Base-by-base conservation (phyloP, 768 basidiomycete species). In the Porphyrellus cyaneotinctus region DNA sequence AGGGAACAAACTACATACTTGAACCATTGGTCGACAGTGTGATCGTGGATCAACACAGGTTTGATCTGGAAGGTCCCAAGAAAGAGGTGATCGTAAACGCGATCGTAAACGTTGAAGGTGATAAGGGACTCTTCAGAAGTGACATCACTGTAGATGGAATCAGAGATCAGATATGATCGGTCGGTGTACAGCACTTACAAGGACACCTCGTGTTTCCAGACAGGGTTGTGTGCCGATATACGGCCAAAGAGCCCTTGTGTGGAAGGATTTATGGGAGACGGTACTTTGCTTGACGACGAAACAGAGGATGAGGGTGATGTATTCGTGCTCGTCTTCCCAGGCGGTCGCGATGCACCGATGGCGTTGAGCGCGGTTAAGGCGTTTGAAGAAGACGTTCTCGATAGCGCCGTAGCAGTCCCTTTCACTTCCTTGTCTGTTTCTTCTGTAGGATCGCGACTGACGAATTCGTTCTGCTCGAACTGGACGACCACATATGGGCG, bases 381-480 rank as follows among this genome's bases (percentile, higher is more conserved):
- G 49, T 72, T 83, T 22, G 80, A 81, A 4, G 87, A 83, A 30
- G 78, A 74, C 43, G 81, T 78, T 58, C 79, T 72, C 17, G 79
- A 83, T 36, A 82, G 67, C 51, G 68, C 73, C 10, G 78, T 84
- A 4, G 92, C 80, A 36, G 79, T 78, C 61, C 91, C 92, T 68
- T 87, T 91, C 70, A 91, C 88, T 71, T 92, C 90, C 76, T 90
- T 93, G 75, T 89, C 90, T 17, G 78, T 74, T 69, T 91, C 90
- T 58, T 84, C 82, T 23, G 87, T 89, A 24, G 93, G 91, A 69
- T 95, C 91, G 41, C 97, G 77, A 61, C 85, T 86, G 69, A 99
- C 86, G 66, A 97, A 99, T 72, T 99, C 97, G 78, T 93, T 97
- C 72, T 98, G 90, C 75, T 99, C 97, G 72, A 97, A 99, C 71